These are phyloP conservation scores for Globisporangium lucens DNA, from an alignment of 352 stramenopile species.

Conservation along the genomic window DNA sequence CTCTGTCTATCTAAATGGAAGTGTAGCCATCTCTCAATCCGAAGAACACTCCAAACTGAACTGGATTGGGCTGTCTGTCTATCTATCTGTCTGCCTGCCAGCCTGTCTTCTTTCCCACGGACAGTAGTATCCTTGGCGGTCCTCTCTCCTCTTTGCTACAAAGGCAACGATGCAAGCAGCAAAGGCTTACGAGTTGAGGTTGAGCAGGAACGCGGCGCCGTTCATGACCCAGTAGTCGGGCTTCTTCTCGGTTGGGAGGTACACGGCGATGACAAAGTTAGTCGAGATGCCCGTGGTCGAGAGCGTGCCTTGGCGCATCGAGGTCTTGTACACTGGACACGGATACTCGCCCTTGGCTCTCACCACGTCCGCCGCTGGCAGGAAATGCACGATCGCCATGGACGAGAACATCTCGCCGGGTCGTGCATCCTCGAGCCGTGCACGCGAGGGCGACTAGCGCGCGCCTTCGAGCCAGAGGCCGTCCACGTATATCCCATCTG, in stretches of 20 bases:
- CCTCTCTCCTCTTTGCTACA: neutral
- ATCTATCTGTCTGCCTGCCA: too few relatives aligned
- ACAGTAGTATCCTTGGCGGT: constrained; percentile 14
- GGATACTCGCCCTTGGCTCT: constrained; percentile 70
- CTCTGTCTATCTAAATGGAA: neutral
- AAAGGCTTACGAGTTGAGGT: constrained; percentile 72
- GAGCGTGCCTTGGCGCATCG: constrained; percentile 87
- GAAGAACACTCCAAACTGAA: neutral
- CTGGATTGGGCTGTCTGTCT: neutral
- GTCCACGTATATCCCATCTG: constrained; percentile 92
- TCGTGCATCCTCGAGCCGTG: constrained; percentile 76
- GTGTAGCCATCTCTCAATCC: constrained; percentile 3
- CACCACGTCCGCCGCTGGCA: constrained; percentile 79
- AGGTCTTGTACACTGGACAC: constrained; percentile 95
- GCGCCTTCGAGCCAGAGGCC: constrained; percentile 89
- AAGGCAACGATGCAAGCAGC: neutral
- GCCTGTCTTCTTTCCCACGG: constrained; percentile 8
- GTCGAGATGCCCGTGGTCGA: constrained; percentile 93
- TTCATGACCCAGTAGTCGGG: constrained; percentile 92
- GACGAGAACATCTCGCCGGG: constrained; percentile 91
- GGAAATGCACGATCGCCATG: constrained; percentile 90
- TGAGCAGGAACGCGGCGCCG: constrained; percentile 91
- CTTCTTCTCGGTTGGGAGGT: constrained; percentile 78
- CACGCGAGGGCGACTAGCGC: constrained; percentile 73
- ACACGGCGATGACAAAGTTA: constrained; percentile 93